Conservation (phyloP, 352 stramenopile species). For the Phytophthora kernoviae region DNA sequence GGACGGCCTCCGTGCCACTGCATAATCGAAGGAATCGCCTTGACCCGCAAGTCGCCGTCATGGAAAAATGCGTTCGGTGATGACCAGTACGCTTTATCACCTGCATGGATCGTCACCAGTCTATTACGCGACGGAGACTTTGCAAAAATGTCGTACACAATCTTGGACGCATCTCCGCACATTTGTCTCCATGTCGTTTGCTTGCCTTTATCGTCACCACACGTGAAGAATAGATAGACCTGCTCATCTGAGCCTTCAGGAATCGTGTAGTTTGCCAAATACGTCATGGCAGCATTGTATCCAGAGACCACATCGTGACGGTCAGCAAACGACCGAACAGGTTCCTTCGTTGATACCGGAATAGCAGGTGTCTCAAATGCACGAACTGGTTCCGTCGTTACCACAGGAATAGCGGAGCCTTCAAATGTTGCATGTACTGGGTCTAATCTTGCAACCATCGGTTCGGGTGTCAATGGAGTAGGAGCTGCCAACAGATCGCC, state of each 20-base stretch:
- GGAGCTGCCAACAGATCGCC: conserved; percentile 13
- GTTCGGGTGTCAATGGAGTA: conserved; percentile 2
- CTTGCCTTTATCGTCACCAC: conserved; percentile 55
- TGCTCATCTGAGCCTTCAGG: conserved; percentile 35
- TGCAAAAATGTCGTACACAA: conserved; percentile 62
- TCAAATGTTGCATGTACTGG: background rate
- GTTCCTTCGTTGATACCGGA: background rate
- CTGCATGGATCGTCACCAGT: conserved; percentile 64
- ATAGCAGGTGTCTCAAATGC: conserved; percentile 1
- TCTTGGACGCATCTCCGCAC: conserved; percentile 49
- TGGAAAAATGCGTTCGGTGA: conserved; percentile 60
- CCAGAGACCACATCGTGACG: conserved; percentile 56
- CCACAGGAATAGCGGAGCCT: background rate
- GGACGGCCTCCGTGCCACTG: conserved; percentile 52
- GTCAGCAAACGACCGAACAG: conserved; percentile 23
- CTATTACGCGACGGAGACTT: conserved; percentile 52
- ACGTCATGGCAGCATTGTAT: conserved; percentile 56
- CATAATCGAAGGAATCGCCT: conserved; percentile 69
- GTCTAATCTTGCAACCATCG: background rate
- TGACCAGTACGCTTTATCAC: conserved; percentile 63
- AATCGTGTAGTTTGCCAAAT: conserved; percentile 49
- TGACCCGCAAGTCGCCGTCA: conserved; percentile 67
- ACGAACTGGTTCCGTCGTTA: background rate
- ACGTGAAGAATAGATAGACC: conserved; percentile 78
- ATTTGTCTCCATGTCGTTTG: conserved; percentile 47